A percentile compares a stretch with the other conserved stretches of the same genome.
Conservation (phyloP, 2,329 filamentous ascomycete species). For the Exophiala sideris region DNA sequence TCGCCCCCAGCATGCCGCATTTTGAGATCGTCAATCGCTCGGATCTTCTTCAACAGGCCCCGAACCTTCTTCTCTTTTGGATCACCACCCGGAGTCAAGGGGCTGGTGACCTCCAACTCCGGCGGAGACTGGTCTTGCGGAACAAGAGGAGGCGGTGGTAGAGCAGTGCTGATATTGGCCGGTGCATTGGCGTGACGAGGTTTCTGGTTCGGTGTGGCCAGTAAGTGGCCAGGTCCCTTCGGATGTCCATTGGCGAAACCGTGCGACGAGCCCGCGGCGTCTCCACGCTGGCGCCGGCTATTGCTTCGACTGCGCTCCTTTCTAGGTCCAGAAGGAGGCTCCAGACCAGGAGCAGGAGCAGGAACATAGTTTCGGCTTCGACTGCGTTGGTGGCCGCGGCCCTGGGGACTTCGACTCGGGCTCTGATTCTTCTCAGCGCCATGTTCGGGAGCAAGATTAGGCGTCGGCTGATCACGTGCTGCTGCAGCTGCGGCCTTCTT, state of each 20-base stretch:
- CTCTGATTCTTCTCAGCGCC: constrained; percentile 26
- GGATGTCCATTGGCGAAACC: constrained; percentile 21
- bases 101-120: constrained; percentile 30
- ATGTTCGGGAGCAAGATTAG: constrained; percentile 21
- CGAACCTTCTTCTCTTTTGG: constrained; percentile 88
- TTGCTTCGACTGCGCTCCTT: constrained; percentile 30
- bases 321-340: constrained; percentile 24
- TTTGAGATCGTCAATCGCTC: constrained; percentile 95
- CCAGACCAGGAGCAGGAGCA: constrained; percentile 21
- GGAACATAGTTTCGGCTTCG: constrained; percentile 41
- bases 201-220: constrained; percentile 16
- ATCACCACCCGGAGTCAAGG: constrained; percentile 41
- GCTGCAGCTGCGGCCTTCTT: constrained; percentile 86
- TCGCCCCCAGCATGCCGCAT: constrained; percentile 92
- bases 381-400: constrained; percentile 52
- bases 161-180: constrained; percentile 34
- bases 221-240: constrained; percentile 13
- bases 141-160: constrained; percentile 31
- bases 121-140: constrained; percentile 29
- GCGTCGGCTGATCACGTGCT: constrained; percentile 47
- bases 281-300: constrained; percentile 30
- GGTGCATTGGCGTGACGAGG: constrained; percentile 13
- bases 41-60: constrained; percentile 91
- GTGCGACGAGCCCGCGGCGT: constrained; percentile 19
- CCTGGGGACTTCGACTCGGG: constrained; percentile 44